Conservation (phyloP, 768 basidiomycete genomes). For the Boletellus ananas region DNA sequence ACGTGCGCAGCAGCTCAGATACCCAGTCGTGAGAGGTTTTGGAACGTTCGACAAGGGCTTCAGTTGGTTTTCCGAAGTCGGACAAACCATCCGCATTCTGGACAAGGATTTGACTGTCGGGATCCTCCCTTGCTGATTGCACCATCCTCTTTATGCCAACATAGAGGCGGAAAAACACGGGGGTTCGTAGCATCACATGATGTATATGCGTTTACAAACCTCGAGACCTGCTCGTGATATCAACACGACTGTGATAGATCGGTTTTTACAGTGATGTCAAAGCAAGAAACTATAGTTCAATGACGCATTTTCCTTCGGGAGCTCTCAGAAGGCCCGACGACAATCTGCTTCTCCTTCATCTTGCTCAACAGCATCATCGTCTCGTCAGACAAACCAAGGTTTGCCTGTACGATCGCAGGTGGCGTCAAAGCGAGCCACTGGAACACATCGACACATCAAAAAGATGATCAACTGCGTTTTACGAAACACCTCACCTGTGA, state of each 20-base stretch:
- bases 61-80: constrained; percentile 67
- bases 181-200: no score
- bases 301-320: neutral
- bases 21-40: constrained; percentile 41
- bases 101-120: constrained; percentile 49
- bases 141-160: neutral
- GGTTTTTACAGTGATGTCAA: no score
- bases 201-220: no score
- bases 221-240: no score
- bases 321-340: constrained; percentile 29
- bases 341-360: constrained; percentile 30
- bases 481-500: constrained; percentile 35
- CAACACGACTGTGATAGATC: no score
- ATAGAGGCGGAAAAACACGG: no score
- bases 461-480: no score
- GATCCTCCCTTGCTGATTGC: constrained; percentile 43
- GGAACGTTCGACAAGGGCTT: constrained; percentile 54
- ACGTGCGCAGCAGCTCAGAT: constrained; percentile 38
- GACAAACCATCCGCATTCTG: constrained; percentile 58
- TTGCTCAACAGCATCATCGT: constrained; percentile 36
- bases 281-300: no score
- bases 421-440: constrained; percentile 47
- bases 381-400: constrained; percentile 39
- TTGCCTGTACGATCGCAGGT: constrained; percentile 43
- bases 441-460: neutral